These are phyloP conservation scores for Daldinia decipiens DNA, from an alignment of 495 filamentous ascomycete genomes.

Conservation along the genomic window DNA sequence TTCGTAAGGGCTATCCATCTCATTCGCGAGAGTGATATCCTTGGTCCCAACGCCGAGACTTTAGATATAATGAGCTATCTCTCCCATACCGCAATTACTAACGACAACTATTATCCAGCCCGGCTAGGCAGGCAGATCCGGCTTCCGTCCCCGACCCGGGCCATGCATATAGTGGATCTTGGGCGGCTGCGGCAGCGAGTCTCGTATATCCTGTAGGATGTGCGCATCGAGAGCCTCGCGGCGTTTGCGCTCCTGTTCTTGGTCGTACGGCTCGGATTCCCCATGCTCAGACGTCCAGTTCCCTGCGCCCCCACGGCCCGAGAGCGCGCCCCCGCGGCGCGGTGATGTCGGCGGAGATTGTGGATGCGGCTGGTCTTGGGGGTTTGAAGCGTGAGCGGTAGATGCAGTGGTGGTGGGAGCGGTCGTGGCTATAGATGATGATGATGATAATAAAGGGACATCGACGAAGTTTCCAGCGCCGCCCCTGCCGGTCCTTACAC, in stretches of 20 bases:
- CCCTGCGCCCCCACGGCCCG: constrained; percentile 68
- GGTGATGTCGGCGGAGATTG: background rate
- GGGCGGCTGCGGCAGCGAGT: constrained; percentile 42
- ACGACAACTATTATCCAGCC: background rate
- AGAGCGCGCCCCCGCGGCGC: constrained; percentile 21
- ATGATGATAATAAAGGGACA: no score
- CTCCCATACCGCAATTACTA: background rate
- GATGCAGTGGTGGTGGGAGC: constrained; percentile 12
- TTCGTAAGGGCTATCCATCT: background rate
- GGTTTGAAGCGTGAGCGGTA: constrained; percentile 15
- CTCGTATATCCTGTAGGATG: constrained; percentile 42
- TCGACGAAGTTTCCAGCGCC: constrained; percentile 70
- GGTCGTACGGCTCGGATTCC: constrained; percentile 48
- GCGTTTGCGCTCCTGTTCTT: constrained; percentile 37
- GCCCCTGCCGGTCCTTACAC: constrained; percentile 60
- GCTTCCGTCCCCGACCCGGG: constrained; percentile 41
- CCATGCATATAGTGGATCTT: constrained; percentile 46
- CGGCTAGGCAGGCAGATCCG: constrained; percentile 13
- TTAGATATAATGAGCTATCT: background rate
- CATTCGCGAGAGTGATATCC: background rate
- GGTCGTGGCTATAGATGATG: background rate
- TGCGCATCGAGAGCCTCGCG: constrained; percentile 46
- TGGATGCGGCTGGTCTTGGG: background rate
- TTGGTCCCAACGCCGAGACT: background rate
- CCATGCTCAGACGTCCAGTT: constrained; percentile 60